phyloP scores from a whole-genome alignment of 257 asterid species.

The Capsicum rhomboideum region DNA sequence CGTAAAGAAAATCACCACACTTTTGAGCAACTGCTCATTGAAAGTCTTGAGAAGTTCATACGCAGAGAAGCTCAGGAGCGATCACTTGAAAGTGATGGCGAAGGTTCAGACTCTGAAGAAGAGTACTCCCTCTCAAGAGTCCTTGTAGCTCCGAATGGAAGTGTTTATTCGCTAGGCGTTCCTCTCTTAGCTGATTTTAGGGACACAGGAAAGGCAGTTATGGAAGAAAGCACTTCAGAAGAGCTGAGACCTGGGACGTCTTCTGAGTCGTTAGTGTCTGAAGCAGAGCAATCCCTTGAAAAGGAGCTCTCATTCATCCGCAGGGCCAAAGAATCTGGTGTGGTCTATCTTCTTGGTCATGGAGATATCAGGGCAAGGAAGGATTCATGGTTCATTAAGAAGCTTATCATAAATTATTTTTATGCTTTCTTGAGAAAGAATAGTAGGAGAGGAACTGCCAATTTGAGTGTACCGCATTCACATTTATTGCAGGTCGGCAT shows the following conservation, averaged over 20 bases:
- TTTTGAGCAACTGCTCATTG: conserved; percentile 90
- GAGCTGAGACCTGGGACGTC: conserved; percentile 37
- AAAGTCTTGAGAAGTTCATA: conserved; percentile 85
- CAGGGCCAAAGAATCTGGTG: conserved; percentile 80
- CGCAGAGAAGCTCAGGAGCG: conserved; percentile 95
- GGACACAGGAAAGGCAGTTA: conserved; percentile 36
- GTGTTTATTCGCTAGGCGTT: conserved; percentile 73
- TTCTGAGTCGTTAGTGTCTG: conserved; percentile 25
- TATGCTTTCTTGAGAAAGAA: conserved; percentile 90
- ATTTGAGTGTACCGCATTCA: conserved; percentile 84
- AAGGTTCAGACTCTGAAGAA: conserved; percentile 54
- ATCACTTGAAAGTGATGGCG: conserved; percentile 81
- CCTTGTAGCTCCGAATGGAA: conserved; percentile 84
- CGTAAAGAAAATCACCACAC: conserved; percentile 90
- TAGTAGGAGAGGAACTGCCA: conserved; percentile 77
- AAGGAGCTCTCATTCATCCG: conserved; percentile 80
- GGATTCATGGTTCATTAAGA: conserved; percentile 89
- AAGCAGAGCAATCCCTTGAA: conserved; percentile 73
- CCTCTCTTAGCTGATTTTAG: conserved; percentile 77
- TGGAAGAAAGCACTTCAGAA: conserved; percentile 38
- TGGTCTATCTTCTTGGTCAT: conserved; percentile 90
- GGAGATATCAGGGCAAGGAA: conserved; percentile 89
- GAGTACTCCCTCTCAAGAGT: conserved; percentile 57
- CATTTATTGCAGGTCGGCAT: conserved; percentile 88
- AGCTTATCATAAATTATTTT: conserved; percentile 80